phyloP scores from a whole-genome alignment of 371 early-diverging fungal species.

The Apophysomyces sp. region DNA sequence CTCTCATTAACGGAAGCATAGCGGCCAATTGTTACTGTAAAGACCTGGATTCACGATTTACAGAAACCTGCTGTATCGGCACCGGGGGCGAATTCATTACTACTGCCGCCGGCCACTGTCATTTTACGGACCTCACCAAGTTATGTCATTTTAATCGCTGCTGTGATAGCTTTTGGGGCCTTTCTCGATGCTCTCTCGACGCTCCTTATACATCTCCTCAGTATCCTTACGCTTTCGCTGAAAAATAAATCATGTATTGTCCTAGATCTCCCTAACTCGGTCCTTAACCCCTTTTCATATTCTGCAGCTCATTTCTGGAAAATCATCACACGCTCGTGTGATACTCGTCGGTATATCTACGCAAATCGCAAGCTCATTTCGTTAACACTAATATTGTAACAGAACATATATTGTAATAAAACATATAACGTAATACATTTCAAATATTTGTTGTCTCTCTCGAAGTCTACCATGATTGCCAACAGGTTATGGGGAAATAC shows the following conservation, averaged over 20 bases:
- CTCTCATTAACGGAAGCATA: not conserved
- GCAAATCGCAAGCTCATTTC: too few relatives aligned
- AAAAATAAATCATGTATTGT: not conserved
- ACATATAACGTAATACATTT: too few relatives aligned
- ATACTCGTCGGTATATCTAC: too few relatives aligned
- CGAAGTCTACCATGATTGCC: too few relatives aligned
- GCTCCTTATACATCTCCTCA: not conserved
- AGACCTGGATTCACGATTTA: constrained; percentile 6
- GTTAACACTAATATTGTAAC: too few relatives aligned
- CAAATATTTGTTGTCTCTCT: too few relatives aligned
- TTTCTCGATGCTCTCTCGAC: constrained; percentile 9
- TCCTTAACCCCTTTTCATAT: too few relatives aligned
- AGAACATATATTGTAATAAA: too few relatives aligned
- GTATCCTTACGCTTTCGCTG: not conserved
- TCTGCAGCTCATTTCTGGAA: too few relatives aligned
- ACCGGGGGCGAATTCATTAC: constrained; percentile 10
- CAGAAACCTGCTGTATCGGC: constrained; percentile 18
- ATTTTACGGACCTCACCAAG: constrained; percentile 10
- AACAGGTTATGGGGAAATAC: too few relatives aligned
- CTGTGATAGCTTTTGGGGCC: constrained; percentile 18
- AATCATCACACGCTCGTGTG: too few relatives aligned
- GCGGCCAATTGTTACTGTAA: constrained; percentile 22
- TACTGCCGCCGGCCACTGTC: constrained; percentile 12
- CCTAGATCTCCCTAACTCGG: too few relatives aligned
- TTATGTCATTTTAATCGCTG: constrained; percentile 20